Evolutionary conservation across 176 grass and related monocot genomes (phyloP).

Genomic region (Puccinellia tenuiflora): DNA sequence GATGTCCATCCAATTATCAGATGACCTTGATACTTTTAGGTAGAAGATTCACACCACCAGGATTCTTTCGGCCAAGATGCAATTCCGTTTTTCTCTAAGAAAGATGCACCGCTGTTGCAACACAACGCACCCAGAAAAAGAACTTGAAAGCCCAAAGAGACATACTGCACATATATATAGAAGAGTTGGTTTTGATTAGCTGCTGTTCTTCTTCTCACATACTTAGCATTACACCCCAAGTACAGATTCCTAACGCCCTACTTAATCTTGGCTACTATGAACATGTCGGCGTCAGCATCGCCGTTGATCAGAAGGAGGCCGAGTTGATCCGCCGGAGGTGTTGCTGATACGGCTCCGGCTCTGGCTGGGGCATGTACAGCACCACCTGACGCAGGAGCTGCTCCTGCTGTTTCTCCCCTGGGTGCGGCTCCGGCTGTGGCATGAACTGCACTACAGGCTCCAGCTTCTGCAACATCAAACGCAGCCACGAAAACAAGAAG

Average conservation of each 20-base stretch:
- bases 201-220: not conserved
- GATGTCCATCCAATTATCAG: too few relatives aligned
- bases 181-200: not conserved
- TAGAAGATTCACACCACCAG: too few relatives aligned
- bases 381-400: not conserved
- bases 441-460: not conserved
- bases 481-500: not conserved
- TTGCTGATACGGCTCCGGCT: not conserved
- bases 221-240: not conserved
- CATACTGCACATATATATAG: not conserved
- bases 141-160: not conserved
- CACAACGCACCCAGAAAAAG: not conserved
- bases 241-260: not conserved
- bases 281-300: not conserved
- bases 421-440: not conserved
- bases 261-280: not conserved
- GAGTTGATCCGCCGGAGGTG: not conserved
- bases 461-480: not conserved
- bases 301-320: not conserved
- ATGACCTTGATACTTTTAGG: too few relatives aligned
- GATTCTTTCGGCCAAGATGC: not conserved
- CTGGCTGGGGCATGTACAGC: not conserved
- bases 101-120: not conserved
- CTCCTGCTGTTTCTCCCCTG: not conserved
- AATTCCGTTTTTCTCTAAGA: not conserved